A percentile compares a stretch with the other conserved stretches of the same genome.
Evolutionary conservation across 2,329 filamentous ascomycete genomes (phyloP).

Genomic region (Alternaria atra): DNA sequence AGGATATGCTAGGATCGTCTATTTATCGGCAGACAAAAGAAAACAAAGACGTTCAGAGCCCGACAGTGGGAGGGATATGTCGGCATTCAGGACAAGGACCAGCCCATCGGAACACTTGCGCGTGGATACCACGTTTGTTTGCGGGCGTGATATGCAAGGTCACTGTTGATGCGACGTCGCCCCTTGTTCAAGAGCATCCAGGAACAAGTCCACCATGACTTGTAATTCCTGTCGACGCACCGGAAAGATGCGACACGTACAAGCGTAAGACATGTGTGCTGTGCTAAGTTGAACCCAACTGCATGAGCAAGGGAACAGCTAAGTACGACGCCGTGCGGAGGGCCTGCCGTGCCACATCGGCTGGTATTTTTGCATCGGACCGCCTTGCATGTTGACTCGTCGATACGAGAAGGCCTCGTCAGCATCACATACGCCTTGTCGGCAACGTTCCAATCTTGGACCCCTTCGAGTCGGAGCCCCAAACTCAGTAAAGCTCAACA

Average conservation of each 20-base stretch:
- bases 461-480: conserved; percentile 2
- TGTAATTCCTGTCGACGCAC: not conserved
- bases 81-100: not conserved
- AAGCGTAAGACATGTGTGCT: not conserved
- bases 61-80: not conserved
- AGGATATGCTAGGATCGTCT: not conserved
- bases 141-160: conserved; percentile 1
- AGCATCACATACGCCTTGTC: conserved; percentile 5
- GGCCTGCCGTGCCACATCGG: conserved; percentile 5
- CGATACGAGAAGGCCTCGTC: conserved; percentile 9
- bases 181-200: not conserved
- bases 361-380: conserved; percentile 2
- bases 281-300: not conserved
- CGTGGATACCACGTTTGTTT: not conserved
- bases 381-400: conserved; percentile 11
- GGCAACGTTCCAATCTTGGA: not conserved
- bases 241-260: not conserved
- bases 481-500: conserved; percentile 10
- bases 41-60: conserved; percentile 6
- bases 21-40: not conserved
- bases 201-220: not conserved
- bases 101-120: not conserved
- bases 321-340: not conserved
- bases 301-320: conserved; percentile 2
- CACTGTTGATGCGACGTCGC: not conserved